Base-by-base conservation (phyloP, 768 basidiomycete species). In the Lentinus tigrinus region DNA sequence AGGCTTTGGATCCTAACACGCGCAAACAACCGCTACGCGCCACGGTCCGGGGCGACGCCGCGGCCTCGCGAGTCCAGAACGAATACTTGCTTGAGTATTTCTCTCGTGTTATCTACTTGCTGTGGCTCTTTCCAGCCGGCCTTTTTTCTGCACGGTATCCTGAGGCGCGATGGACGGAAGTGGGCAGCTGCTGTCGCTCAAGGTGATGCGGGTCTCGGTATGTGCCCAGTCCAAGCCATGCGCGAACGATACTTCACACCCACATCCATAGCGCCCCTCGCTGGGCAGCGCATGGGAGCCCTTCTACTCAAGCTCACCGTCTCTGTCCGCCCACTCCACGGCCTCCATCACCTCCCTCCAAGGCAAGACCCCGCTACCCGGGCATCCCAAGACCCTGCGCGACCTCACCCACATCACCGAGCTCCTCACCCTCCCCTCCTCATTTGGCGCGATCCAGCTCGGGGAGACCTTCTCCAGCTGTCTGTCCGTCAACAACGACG, bases 181-280 rank as follows among this genome's bases (percentile, higher is more conserved):
- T 54, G 76, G 79, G 1, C 89, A 92, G 70, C 75, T 87, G 37
- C 69, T 93, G 40, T 87, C 91, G 3, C 76, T 93, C 64, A 93
- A 93, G 72, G 91, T 93, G 56, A 93, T 93, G 88, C 83, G 91
- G 53, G 82, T 91, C 57, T 93, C 91, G 70, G 91, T 93, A 74
- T 73, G 90, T 85, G 39, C 49, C 24, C 50, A n/a, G 17, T 3
- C 24, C 38, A 43, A 48, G 60, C 49, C 59, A 52, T 37, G 17
- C 13, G 17, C 4, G 42, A 53, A 44, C 42, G 39, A 27, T 38
- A 57, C 54, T 43, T 53, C 21, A 24, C 24, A 31, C 24, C 24
- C 21, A 13, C 52, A 56, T 47, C 57, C 43, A 21, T 52, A 67
- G 65, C 67, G 89, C 63, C 91, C 91, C 19, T 79, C 86, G 50